Evolutionary conservation across 768 basidiomycete species (phyloP), one percentile per base, ranked within the genome.

Genomic region (Pleurotus eryngii): DNA sequence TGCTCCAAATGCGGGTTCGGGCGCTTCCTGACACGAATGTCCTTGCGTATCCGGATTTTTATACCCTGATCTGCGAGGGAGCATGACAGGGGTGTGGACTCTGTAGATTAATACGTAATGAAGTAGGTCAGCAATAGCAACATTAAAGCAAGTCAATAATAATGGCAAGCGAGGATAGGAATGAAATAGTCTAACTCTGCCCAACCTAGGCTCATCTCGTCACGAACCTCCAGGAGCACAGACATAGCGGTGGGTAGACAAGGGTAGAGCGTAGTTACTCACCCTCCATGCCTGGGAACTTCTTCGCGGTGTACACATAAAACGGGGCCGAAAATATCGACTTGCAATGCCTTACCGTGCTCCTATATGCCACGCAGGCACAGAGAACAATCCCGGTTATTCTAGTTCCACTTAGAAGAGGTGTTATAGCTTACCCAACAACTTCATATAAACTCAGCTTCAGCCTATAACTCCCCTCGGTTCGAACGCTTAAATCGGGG

Each of bases 281-380:
- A 91, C 93, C 88, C 79, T 93, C 91, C 91, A 95, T 95, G 22
- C 95, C 94, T 0, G 95, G 94, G 68, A 96, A 97, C 72, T 95
- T 94, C 80, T 97, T 97, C 14, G 93, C 92, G 0, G 94, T 94
- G 69, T 94, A 97, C 9, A 97, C 95, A 60, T 95, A 93, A 72
- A 98, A 98, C 0, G 90, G 84, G 1, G 86, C 83, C 0, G 92
- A 94, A 71, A 87, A 90, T 57, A 94, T 92, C 0, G 88, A 89
- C 66, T 91, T 92, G 75, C 94, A 95, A 67, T 95, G 93, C 42
- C 86, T 87, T 38, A 96, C 92, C 59, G 87, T 89, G 64, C 87
- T 86, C 12, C 90, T 92, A 69, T 47, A 49, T 61, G 58, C 24
- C 12, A n/a, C 84, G 30, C 11, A 35, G 0, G 2, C 30, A 8